Base-by-base conservation (phyloP, 2,329 filamentous ascomycete genomes). In the Scolecobasidium constrictum region DNA sequence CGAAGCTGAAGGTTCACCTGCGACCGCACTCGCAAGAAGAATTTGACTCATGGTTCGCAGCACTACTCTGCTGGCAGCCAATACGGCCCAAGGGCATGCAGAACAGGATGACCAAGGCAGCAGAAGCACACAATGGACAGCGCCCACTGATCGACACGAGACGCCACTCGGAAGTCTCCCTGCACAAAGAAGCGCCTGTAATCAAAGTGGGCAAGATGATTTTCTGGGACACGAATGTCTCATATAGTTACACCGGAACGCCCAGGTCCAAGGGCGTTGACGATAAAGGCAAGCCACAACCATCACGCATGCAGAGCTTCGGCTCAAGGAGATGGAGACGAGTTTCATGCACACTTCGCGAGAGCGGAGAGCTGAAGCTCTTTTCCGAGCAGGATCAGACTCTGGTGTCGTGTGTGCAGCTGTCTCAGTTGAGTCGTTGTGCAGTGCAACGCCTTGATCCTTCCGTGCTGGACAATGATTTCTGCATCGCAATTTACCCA, bases 401-500 rank as follows among this genome's bases (percentile, higher is more conserved):
- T 0, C 71, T 93, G 6, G 71, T 96, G 13, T 83, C 84, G 20
- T 77, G 87, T 37, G 83, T 96, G 41, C 86, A 94, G 53, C 71
- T 98, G 4, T 85, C 86, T 11, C 86, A 94, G 53, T 70, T 98
- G 5, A 92, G 87, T 15, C 77, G 92, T 42, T 92, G 83, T 58
- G 86, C 90, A 6, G 81, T 98, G 41, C 92, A 98, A 59, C 78
- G 88, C 52, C 69, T 98, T 40, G 86, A 96, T 60, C 78, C 79
- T 41, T 94, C 88, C 4, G 90, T 98, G 6, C 64, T 98, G 34
- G 86, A 94, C 49, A 85, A 92, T 59, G 86, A 95, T 46, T 92
- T 85, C 56, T 96, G 88, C 65, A 84, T 98, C 49, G 88, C 86
- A 41, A 90, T 98, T 37, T 95, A 95, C 56, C 90, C 92, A 13